Evolutionary conservation across 1,284 basidiomycete species (phyloP).

Genomic region (Malassezia equina): DNA sequence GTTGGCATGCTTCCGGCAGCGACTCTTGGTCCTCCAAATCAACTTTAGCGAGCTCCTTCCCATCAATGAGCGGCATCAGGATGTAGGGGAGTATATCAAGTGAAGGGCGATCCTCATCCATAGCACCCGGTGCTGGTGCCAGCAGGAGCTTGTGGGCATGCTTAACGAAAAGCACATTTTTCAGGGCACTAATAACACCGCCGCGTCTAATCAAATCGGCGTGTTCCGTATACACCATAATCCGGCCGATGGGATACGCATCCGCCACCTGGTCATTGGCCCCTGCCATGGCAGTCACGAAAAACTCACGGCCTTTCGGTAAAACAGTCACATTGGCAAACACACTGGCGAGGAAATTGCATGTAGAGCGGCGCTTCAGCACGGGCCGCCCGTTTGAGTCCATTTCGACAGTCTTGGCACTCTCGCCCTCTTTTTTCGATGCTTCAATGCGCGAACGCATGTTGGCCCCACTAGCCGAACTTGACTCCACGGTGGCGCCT

Average conservation of each 20-base stretch:
- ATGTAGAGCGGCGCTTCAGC: slow-evolving; percentile 43
- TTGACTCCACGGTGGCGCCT: slow-evolving; percentile 36
- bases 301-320: slow-evolving; percentile 41
- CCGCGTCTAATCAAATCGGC: slow-evolving; percentile 45
- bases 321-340: slow-evolving; percentile 45
- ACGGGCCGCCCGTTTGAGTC: slow-evolving; percentile 27
- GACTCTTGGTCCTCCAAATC: slow-evolving; percentile 69
- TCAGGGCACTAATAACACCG: slow-evolving; percentile 43
- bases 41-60: slow-evolving; percentile 59
- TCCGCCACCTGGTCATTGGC: slow-evolving; percentile 19
- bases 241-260: slow-evolving; percentile 40
- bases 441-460: slow-evolving; percentile 33
- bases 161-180: slow-evolving; percentile 45
- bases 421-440: slow-evolving; percentile 7
- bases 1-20: slow-evolving; percentile 72
- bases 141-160: slow-evolving; percentile 37
- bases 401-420: slow-evolving; percentile 21
- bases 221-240: slow-evolving; percentile 45
- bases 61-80: slow-evolving; percentile 80
- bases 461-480: slow-evolving; percentile 29
- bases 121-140: slow-evolving; percentile 27
- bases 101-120: slow-evolving; percentile 25
- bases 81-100: slow-evolving; percentile 52
- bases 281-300: slow-evolving; percentile 30
- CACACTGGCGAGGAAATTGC: slow-evolving; percentile 46